Evolutionary conservation across 1,139 yeast species (phyloP), one percentile per base, ranked within the genome.

Genomic region (Wickerhamomyces sp.): DNA sequence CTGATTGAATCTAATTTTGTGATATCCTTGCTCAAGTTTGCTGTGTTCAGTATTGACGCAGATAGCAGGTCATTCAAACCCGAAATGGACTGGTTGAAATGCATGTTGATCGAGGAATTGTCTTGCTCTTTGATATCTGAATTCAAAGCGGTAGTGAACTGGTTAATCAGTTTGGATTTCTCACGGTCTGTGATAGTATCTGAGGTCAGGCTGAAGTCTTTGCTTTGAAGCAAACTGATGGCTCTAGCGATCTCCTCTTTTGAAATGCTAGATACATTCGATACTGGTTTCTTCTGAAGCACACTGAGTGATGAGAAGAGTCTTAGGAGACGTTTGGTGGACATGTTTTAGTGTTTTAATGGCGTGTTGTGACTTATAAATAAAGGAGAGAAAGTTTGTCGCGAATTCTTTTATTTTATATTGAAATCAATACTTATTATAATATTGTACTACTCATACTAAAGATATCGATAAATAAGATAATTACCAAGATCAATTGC

Each of bases 111-210:
- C 2, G 32, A 20, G 5, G 32, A n/a, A 10, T 27, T 26, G 7
- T 36, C 30, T 4, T 36, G 25, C 2, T 33, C 24, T 12, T 42
- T 39, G 27, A 51, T 36, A 19, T 48, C 48, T 5, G 40, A 8
- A 28, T 49, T 49, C 16, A 51, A 31, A 3, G 47, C 52, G 16
- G 29, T 32, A 3, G 53, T 45, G 32, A 51, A 46, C 27, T 43
- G 45, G 27, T 43, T 38, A 31, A 51, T 45, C 17, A 45, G 49
- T 15, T 41, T 37, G 16, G 15, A 4, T 40, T 49, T 51, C 34
- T 51, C 55, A 25, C 37, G 34, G 15, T 34, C 39, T 2, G 48
- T 45, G 13, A 45, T 42, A 3, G 44, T 14, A n/a, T 37, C 33
- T 4, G 32, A 26, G 5, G 26, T 12, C 6, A 40, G 16, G 16